Percentiles rank a stretch among this genome's conserved stretches.
Conservation (phyloP, 1,284 basidiomycete genomes). For the Rhodotorula glutinis region DNA sequence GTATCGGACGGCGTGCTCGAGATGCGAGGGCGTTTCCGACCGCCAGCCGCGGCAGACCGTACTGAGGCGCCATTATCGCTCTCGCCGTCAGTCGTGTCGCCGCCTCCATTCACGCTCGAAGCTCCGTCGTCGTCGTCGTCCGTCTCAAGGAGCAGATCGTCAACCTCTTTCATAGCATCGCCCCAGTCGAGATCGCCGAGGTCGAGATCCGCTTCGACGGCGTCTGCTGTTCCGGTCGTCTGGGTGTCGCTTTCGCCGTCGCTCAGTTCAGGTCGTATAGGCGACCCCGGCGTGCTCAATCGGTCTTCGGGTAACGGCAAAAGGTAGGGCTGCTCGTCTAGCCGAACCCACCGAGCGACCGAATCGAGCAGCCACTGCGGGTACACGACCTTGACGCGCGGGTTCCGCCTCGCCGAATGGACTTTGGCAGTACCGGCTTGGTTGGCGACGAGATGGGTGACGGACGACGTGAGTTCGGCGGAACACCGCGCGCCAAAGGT, state of each 20-base stretch:
- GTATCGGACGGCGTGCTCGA: constrained; percentile 1
- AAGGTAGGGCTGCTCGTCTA: constrained; percentile 68
- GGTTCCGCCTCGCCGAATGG: constrained; percentile 63
- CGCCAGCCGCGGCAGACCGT: neutral
- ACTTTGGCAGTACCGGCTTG: constrained; percentile 88
- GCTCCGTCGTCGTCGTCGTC: constrained; percentile 54
- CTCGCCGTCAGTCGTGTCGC: constrained; percentile 13
- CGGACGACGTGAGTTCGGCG: constrained; percentile 61
- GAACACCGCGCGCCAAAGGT: constrained; percentile 84
- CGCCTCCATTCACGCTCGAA: neutral
- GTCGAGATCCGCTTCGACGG: constrained; percentile 8
- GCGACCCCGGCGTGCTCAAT: constrained; percentile 9
- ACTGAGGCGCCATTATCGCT: neutral
- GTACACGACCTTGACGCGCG: constrained; percentile 77
- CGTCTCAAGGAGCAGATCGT: constrained; percentile 75
- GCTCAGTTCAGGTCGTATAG: constrained; percentile 16
- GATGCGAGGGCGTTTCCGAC: constrained; percentile 15
- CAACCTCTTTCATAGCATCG: constrained; percentile 78
- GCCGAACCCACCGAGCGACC: constrained; percentile 71
- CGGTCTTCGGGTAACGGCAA: constrained; percentile 52
- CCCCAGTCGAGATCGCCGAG: constrained; percentile 56
- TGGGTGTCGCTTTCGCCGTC: constrained; percentile 27
- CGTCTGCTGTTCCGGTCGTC: neutral
- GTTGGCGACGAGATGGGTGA: constrained; percentile 88
- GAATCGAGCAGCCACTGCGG: constrained; percentile 83